Base-by-base conservation (phyloP, 2,329 filamentous ascomycete genomes). In the Aspergillus sp. region DNA sequence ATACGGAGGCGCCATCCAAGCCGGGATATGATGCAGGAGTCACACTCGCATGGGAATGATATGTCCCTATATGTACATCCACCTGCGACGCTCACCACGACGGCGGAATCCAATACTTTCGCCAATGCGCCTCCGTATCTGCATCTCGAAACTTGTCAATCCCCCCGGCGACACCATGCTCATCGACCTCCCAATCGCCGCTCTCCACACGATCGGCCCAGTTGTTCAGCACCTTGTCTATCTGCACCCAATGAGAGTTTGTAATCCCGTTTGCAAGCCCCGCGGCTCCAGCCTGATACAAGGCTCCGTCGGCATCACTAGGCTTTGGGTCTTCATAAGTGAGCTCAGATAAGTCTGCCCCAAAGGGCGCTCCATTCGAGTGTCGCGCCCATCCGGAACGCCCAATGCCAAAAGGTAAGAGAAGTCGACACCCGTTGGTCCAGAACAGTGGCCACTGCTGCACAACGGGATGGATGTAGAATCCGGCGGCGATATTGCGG, bases 91-190 rank as follows among this genome's bases (percentile, higher is more conserved):
- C 47, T 55, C 20, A 55, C 52, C 52, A 55, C 9, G 52, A 51
- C 23, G 48, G 52, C 25, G 45, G 45, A 49, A 55, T 55, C 52
- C 52, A 55, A 58, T 63, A 64, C 52, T 59, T 55, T 36, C 45
- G 48, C 57, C 56, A 64, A 59, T 57, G 55, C 38, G 55, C 58
- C 51, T 57, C 50, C 7, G 60, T 66, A 55, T 69, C 64, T 7
- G 65, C 65, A 38, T 67, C 65, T 38, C 54, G 57, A 29, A 64
- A 68, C 41, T 65, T 67, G 7, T 65, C 59, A 59, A 68, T 65
- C 14, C 64, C 64, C 42, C 62, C 62, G n/a, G 47, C 16, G 5
- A 66, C 63, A 4, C 66, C 65, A 14, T 67, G 51, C 14, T 55
- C 51, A 52, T 52, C 52, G 13, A 68, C 56, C 32, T 54, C 51